Base-by-base conservation (phyloP, 306 rosid genomes). In the Quercus wislizeni region DNA sequence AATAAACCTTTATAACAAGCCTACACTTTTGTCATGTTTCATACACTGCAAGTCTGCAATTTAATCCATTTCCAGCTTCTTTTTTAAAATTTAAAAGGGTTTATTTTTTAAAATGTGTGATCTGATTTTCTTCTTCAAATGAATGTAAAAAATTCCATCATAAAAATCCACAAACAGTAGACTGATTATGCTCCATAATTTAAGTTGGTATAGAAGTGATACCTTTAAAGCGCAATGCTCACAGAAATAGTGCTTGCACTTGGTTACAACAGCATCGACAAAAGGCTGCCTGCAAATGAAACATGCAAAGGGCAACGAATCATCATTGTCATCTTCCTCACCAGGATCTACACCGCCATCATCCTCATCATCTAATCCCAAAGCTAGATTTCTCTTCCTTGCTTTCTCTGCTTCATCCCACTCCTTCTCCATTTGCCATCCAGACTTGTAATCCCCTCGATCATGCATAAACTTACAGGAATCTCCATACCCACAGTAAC, bases 401-500 rank as follows among this genome's bases (percentile, higher is more conserved):
- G 82, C 84, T 85, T 93, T 93, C 91, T 91, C 97, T 55, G 90
- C 93, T 74, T 93, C 98, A 0, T 93, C 95, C 98, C 98, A 93
- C 72, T 93, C 97, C 89, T 87, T 87, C 74, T 93, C 97, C 95
- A 90, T 8, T 79, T 90, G 97, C 98, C 98, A 93, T 20, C 98
- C 97, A 69, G 97, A 81, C 83, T 93, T 91, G 87, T 93, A 93
- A 76, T 93, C 98, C 77, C 97, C 98, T n/a, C 97, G 91, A 81
- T 91, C 98, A 83, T 93, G 98, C 98, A 91, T 90, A 77, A 93
- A 93, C 80, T 93, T 91, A 77, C 93, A 91, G 0, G 98, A 69
- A 81, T 91, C 95, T 68, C 97, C 98, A 72, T 91, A 91, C 19
- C 95, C 97, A 84, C 97, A 90, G 64, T 90, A 93, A 71, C 97